Conservation (phyloP, 2,329 filamentous ascomycete genomes). For the Phyllachora maydis region DNA sequence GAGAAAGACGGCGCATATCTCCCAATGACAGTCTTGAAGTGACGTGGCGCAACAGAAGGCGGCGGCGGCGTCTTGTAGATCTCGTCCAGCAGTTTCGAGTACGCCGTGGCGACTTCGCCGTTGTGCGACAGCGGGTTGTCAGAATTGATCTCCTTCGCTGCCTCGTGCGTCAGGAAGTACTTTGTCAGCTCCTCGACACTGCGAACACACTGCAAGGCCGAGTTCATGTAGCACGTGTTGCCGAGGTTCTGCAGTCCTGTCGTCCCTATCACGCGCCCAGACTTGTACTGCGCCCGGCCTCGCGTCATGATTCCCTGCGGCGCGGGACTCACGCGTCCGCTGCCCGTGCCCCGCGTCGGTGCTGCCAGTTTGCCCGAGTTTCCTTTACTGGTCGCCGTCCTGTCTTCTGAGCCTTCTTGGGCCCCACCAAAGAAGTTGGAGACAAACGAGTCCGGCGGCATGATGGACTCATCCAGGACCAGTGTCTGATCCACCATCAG, state of each 20-base stretch:
- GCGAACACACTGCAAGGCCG: slow-evolving; percentile 81
- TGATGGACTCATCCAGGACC: slow-evolving; percentile 63
- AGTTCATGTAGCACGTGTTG: slow-evolving; percentile 99
- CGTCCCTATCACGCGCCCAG: slow-evolving; percentile 51
- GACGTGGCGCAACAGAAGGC: slow-evolving; percentile 53
- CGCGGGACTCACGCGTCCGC: slow-evolving; percentile 49
- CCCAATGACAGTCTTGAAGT: slow-evolving; percentile 70
- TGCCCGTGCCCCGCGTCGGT: slow-evolving; percentile 23
- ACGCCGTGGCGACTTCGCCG: slow-evolving; percentile 71
- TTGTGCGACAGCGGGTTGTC: slow-evolving; percentile 71
- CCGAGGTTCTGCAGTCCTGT: slow-evolving; percentile 79
- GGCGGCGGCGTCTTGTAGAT: slow-evolving; percentile 53
- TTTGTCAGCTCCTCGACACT: slow-evolving; percentile 85
- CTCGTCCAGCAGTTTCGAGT: slow-evolving; percentile 52
- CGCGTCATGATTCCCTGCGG: slow-evolving; percentile 43
- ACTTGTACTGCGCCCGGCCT: slow-evolving; percentile 47
- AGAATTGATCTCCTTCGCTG: slow-evolving; percentile 63
- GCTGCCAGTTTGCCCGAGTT: slow-evolving; percentile 12
- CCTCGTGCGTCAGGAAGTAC: slow-evolving; percentile 64
- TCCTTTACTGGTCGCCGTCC: slow-evolving; percentile 14
- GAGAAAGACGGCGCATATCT: slow-evolving; percentile 71
- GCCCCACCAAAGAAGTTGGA: slow-evolving; percentile 19
- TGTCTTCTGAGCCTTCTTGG: too few species aligned
- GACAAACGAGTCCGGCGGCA: slow-evolving; percentile 35
- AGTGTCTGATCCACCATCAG: slow-evolving; percentile 56